Conservation (phyloP, 441 rosid species). For the Arabidopsis lyrata region DNA sequence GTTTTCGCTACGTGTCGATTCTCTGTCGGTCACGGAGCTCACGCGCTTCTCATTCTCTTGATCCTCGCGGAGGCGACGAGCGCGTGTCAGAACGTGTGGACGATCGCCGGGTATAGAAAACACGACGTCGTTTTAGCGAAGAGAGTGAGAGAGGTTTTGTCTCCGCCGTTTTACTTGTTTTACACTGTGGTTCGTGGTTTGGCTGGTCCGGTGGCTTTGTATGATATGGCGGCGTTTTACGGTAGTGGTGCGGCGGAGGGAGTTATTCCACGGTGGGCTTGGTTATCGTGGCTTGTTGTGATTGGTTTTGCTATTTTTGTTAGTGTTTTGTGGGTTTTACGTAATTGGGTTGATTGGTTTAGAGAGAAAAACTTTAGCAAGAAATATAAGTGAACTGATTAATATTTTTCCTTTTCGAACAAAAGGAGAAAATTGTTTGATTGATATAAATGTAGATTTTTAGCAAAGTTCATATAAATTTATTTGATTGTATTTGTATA, state of each 20-base stretch:
- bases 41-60: constrained; percentile 64
- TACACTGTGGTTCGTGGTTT: constrained; percentile 71
- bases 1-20: constrained; percentile 73
- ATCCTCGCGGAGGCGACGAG: constrained; percentile 81
- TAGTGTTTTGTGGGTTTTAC: constrained; percentile 67
- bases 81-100: constrained; percentile 77
- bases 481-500: constrained; percentile 22
- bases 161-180: constrained; percentile 59
- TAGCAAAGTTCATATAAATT: background rate
- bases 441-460: constrained; percentile 11
- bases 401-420: background rate
- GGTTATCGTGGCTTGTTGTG: constrained; percentile 84
- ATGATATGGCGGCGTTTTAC: constrained; percentile 61
- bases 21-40: constrained; percentile 64
- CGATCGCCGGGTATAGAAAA: constrained; percentile 54
- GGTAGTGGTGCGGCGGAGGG: constrained; percentile 48
- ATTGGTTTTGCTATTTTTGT: constrained; percentile 60
- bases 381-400: constrained; percentile 18
- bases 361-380: constrained; percentile 45
- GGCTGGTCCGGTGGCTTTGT: constrained; percentile 62
- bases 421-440: background rate
- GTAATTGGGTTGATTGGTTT: constrained; percentile 62
- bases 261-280: constrained; percentile 73
- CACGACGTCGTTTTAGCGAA: constrained; percentile 54
- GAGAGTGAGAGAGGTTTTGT: constrained; percentile 52